Evolutionary conservation across 108 stramenopile species (phyloP), one percentile per base, ranked within the genome.

Genomic region (Seminavis robusta): DNA sequence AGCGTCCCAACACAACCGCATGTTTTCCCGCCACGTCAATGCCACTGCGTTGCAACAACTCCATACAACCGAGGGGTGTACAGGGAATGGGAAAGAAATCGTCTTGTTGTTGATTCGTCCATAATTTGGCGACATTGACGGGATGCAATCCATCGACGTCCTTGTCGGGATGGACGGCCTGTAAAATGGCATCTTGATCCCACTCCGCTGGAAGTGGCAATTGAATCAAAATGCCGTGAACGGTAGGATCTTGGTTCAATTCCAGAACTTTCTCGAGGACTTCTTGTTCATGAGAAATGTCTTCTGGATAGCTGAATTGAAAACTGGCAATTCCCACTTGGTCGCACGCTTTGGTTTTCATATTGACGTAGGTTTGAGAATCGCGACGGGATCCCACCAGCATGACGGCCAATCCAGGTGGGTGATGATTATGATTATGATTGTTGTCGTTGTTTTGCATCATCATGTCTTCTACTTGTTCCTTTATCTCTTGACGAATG

Each of bases 131-230:
- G 0, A 90, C 80, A 74, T 99, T 98, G 27, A 69, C 40, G 21
- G 98, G 93, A 69, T 95, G 92, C 38, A 99, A 73, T 9, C 98
- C 98, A 56, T 99, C 98, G 20, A 97, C 98, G 59, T 99, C 98
- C 71, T 99, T 97, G 32, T 71, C 65, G 0, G 86, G 92, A 42
- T 59, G 26, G 1, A 85, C 81, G 1, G 80, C 71, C 25, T 74
- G 44, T 47, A 96, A 76, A 25, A 97, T 90, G 26, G 40, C 62
- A 16, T 68, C 55, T 60, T 97, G 94, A 61, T 94, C 65, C 31
- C 97, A 78, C 48, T 97, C 92, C 8, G 50, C 44, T 1, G 98
- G 98, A 10, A 99, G 60, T 0, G 98, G 98, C 28, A 99, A 77
- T 75, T 99, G 98, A 4, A 99, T 94, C 37, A 99, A 74, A 52